phyloP scores from a whole-genome alignment of 352 stramenopile genomes.

The Ophiocytium majus region DNA sequence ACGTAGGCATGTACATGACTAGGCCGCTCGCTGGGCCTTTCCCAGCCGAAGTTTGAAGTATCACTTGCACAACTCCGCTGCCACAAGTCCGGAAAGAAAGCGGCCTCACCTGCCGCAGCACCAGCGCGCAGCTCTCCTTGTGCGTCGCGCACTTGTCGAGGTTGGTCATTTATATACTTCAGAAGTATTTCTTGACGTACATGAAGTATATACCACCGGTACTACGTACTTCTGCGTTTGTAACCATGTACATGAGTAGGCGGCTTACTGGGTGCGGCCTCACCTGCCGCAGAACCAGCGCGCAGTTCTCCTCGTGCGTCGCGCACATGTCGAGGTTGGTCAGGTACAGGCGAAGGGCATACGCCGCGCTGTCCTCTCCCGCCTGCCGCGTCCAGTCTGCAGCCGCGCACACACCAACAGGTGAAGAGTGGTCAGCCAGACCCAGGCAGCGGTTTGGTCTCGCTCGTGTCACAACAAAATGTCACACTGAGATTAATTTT shows the following conservation, averaged over 20 bases:
- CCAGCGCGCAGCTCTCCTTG: background rate
- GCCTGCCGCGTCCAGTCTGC: background rate
- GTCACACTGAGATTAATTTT: too few species aligned
- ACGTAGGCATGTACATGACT: too few species aligned
- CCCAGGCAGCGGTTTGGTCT: too few species aligned
- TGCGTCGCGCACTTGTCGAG: background rate
- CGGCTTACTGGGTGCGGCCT: background rate
- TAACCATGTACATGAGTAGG: too few species aligned
- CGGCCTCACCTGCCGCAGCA: constrained; percentile 17
- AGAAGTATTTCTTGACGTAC: background rate
- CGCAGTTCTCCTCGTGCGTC: constrained; percentile 48
- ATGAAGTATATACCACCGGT: background rate
- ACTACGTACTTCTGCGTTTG: background rate
- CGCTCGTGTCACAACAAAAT: too few species aligned
- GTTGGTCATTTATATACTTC: constrained; percentile 11
- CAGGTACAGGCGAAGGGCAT: constrained; percentile 30
- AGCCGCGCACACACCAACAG: too few species aligned
- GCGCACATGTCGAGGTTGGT: constrained; percentile 10
- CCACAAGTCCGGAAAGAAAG: background rate
- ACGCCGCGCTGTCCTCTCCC: background rate
- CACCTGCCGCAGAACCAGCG: constrained; percentile 33
- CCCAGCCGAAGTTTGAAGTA: too few species aligned
- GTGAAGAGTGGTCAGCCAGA: too few species aligned
- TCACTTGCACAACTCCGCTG: too few species aligned
- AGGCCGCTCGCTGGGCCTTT: too few species aligned